These are phyloP conservation scores for Solanum piurae DNA, from an alignment of 257 asterid species.

Conservation along the genomic window DNA sequence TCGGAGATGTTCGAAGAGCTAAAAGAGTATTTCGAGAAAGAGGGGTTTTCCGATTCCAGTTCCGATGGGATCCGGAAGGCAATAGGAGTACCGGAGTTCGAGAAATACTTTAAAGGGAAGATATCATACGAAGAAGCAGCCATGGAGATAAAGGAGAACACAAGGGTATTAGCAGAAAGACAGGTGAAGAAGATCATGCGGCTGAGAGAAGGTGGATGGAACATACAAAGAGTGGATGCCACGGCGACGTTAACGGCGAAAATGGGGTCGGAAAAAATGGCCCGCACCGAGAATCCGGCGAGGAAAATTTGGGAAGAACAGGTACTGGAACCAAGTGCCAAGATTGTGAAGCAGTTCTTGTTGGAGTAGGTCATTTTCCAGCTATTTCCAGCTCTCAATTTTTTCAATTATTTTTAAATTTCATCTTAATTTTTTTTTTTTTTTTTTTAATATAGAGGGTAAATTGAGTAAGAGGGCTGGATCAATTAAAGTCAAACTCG, in stretches of 20 bases:
- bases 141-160: constrained; percentile 61
- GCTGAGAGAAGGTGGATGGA: constrained; percentile 77
- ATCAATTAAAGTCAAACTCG: background rate
- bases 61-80: constrained; percentile 60
- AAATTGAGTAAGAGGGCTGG: background rate
- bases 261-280: constrained; percentile 6
- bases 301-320: constrained; percentile 55
- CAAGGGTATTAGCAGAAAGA: constrained; percentile 54
- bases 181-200: constrained; percentile 62
- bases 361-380: constrained; percentile 63
- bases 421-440: background rate
- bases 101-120: constrained; percentile 16
- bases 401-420: background rate
- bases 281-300: constrained; percentile 19
- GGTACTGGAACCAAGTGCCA: constrained; percentile 70
- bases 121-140: constrained; percentile 48
- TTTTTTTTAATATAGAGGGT: background rate
- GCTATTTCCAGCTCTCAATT: constrained; percentile 37
- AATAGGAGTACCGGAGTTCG: constrained; percentile 83
- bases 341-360: constrained; percentile 79
- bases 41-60: constrained; percentile 6
- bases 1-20: constrained; percentile 73
- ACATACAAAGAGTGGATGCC: constrained; percentile 62
- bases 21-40: constrained; percentile 19
- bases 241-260: constrained; percentile 47